Conservation (phyloP, 352 stramenopile genomes). For the Pythium scleroteichum region DNA sequence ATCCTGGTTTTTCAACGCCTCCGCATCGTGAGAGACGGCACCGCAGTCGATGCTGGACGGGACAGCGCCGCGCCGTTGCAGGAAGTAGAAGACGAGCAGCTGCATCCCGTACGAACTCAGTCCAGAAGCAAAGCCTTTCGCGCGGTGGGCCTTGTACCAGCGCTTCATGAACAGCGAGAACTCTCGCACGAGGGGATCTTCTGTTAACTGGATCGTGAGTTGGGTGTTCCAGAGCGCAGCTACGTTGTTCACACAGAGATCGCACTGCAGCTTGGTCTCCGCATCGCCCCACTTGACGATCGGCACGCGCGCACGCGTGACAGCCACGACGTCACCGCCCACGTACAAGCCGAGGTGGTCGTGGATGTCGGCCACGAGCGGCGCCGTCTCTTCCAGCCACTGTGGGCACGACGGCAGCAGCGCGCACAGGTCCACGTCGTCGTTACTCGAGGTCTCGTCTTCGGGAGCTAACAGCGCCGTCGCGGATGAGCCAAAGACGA, state of each 20-base stretch:
- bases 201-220: slow-evolving; percentile 38
- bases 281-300: slow-evolving; percentile 66
- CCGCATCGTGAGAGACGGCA: background rate
- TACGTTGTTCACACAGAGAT: slow-evolving; percentile 85
- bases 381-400: slow-evolving; percentile 51
- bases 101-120: slow-evolving; percentile 76
- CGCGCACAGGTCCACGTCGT: slow-evolving; percentile 77
- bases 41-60: slow-evolving; percentile 46
- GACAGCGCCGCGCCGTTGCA: slow-evolving; percentile 51
- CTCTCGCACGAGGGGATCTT: background rate
- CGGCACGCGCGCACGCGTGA: slow-evolving; percentile 60
- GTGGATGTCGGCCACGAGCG: slow-evolving; percentile 56
- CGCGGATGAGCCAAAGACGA: slow-evolving; percentile 70
- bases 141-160: slow-evolving; percentile 39
- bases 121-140: slow-evolving; percentile 35
- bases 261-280: slow-evolving; percentile 42
- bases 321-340: slow-evolving; percentile 24
- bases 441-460: slow-evolving; percentile 2
- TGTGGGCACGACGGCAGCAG: slow-evolving; percentile 53
- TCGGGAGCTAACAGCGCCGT: slow-evolving; percentile 34
- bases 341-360: slow-evolving; percentile 74
- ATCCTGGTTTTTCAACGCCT: background rate
- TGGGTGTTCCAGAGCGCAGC: slow-evolving; percentile 79
- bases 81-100: slow-evolving; percentile 67
- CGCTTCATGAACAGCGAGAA: slow-evolving; percentile 57